A percentile compares a stretch with the other conserved stretches of the same genome.
These are phyloP conservation scores for Mycosarcoma mackinlayi DNA, from an alignment of 1,284 basidiomycete genomes.

Conservation along the genomic window DNA sequence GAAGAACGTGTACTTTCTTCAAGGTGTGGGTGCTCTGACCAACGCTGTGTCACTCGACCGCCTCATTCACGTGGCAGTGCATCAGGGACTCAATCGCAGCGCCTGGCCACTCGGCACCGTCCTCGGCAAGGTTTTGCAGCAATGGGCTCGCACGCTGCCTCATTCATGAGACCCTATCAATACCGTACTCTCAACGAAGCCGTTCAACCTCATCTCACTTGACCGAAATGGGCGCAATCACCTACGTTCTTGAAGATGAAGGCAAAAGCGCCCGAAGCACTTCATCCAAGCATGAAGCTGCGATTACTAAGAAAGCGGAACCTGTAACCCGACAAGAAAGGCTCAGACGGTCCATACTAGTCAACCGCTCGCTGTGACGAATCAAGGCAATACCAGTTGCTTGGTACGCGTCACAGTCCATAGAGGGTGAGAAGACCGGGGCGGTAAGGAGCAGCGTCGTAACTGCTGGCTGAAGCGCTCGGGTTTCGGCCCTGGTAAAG, in stretches of 20 bases:
- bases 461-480: conserved; percentile 1
- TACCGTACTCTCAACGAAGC: not conserved
- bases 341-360: no score
- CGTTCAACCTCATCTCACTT: not conserved
- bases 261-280: no score
- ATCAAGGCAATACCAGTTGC: no score
- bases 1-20: conserved; percentile 72
- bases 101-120: not conserved
- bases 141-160: conserved; percentile 1
- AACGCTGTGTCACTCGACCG: conserved; percentile 1
- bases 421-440: conserved; percentile 32
- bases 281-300: no score
- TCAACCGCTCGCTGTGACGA: not conserved
- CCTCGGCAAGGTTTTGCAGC: not conserved
- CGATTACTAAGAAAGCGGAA: no score
- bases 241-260: no score
- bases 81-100: conserved; percentile 2
- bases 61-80: not conserved
- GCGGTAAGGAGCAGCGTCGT: conserved; percentile 32
- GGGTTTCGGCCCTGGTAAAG: conserved; percentile 30
- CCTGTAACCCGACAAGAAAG: no score
- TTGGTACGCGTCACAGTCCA: not conserved
- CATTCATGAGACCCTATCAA: no score
- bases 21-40: conserved; percentile 1
- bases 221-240: no score